These are phyloP conservation scores for Brettanomyces sp. DNA, from an alignment of 805 yeast species.

Conservation along the genomic window DNA sequence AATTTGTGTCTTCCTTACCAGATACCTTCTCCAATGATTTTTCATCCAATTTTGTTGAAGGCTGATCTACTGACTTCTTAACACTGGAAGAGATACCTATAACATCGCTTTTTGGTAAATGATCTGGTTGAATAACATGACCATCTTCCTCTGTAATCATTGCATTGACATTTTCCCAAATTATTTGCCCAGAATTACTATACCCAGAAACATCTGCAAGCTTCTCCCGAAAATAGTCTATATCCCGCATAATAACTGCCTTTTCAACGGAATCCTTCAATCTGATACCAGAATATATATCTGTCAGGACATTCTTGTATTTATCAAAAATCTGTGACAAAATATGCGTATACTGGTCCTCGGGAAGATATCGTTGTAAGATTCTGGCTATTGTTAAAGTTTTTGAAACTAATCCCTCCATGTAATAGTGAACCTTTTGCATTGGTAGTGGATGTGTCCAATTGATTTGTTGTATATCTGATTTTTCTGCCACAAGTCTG, in stretches of 20 bases:
- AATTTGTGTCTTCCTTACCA: too few species aligned
- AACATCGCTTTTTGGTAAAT: constrained; percentile 30
- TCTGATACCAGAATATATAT: constrained; percentile 39
- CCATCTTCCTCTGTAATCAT: constrained; percentile 40
- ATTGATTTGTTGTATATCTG: constrained; percentile 35
- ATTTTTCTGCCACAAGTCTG: constrained; percentile 42
- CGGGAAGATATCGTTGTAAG: constrained; percentile 47
- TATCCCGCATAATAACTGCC: constrained; percentile 46
- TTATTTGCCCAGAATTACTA: constrained; percentile 50
- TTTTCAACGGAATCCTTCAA: constrained; percentile 44
- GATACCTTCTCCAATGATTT: too few species aligned
- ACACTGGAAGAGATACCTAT: background rate
- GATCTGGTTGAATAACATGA: background rate
- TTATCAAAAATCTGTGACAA: constrained; percentile 45
- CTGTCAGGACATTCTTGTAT: constrained; percentile 47
- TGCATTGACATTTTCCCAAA: constrained; percentile 51
- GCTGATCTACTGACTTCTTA: background rate
- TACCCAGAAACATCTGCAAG: constrained; percentile 49
- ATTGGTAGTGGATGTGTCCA: constrained; percentile 38
- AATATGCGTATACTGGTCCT: constrained; percentile 34
- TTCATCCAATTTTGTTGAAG: too few species aligned
- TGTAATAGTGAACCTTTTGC: constrained; percentile 48
- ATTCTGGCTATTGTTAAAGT: constrained; percentile 56
- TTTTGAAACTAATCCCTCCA: constrained; percentile 59
- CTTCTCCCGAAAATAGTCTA: constrained; percentile 56